Evolutionary conservation across 352 stramenopile genomes (phyloP).

Genomic region (Globisporangium parvum): DNA sequence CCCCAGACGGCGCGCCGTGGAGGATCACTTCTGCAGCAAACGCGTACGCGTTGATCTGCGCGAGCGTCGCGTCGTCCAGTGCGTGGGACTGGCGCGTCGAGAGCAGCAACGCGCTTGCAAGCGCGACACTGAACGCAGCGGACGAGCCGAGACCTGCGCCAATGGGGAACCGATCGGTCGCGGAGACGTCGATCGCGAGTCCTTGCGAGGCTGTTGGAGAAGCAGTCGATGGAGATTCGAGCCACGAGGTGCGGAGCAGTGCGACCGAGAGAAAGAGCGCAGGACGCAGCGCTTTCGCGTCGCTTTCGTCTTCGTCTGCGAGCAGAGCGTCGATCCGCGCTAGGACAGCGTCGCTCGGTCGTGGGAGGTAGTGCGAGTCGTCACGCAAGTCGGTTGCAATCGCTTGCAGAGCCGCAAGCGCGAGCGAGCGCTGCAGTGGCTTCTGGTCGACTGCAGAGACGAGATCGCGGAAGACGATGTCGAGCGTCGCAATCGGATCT

Average conservation of each 20-base stretch:
- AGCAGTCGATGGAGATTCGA: constrained; percentile 19
- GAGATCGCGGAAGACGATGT: constrained; percentile 54
- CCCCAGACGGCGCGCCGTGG: constrained; percentile 86
- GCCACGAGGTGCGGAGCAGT: constrained; percentile 34
- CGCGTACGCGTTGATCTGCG: constrained; percentile 81
- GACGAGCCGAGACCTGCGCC: constrained; percentile 90
- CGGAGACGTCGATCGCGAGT: constrained; percentile 41
- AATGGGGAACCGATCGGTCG: constrained; percentile 55
- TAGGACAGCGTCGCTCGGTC: constrained; percentile 33
- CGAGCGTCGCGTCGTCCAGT: constrained; percentile 7
- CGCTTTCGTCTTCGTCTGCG: constrained; percentile 27
- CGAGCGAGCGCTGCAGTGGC: constrained; percentile 32
- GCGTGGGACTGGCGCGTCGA: constrained; percentile 3
- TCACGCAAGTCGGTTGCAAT: constrained; percentile 26
- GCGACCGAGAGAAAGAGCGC: constrained; percentile 56
- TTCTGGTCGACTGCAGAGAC: constrained; percentile 22
- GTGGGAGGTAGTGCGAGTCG: constrained; percentile 48
- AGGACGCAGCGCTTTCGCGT: constrained; percentile 41
- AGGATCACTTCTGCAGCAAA: constrained; percentile 87
- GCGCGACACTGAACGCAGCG: constrained; percentile 83
- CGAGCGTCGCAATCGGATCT: constrained; percentile 15
- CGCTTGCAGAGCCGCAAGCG: constrained; percentile 19
- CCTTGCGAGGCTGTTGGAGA: constrained; percentile 3
- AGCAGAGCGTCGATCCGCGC: constrained; percentile 42
- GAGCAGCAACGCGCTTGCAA: constrained; percentile 56